phyloP scores from a whole-genome alignment of 1,139 yeast genomes.

The Meyerozyma sp. region DNA sequence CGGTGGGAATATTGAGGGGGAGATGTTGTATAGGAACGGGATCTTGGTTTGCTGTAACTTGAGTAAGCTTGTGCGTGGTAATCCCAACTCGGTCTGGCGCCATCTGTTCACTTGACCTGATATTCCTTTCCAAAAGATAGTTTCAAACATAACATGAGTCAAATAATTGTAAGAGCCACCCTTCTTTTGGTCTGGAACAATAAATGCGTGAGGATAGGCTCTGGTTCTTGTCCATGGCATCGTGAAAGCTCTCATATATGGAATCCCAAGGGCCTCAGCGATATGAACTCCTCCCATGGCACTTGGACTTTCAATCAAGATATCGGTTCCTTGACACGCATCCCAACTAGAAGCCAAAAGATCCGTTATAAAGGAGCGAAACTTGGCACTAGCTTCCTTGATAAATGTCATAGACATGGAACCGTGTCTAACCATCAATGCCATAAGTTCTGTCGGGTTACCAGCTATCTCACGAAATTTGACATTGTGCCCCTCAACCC shows the following conservation, averaged over 20 bases:
- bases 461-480: constrained; percentile 79
- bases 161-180: constrained; percentile 91
- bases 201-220: constrained; percentile 94
- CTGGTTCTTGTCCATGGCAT: constrained; percentile 98
- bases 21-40: constrained; percentile 85
- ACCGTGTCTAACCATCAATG: constrained; percentile 88
- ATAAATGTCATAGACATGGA: constrained; percentile 78
- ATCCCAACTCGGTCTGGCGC: constrained; percentile 63
- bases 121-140: constrained; percentile 90
- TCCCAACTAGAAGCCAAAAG: constrained; percentile 69
- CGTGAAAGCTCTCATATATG: constrained; percentile 91
- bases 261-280: constrained; percentile 85
- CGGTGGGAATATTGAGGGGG: constrained; percentile 86
- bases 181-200: constrained; percentile 87
- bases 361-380: constrained; percentile 76
- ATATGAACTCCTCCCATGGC: constrained; percentile 95
- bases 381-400: constrained; percentile 74
- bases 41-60: constrained; percentile 70
- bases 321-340: constrained; percentile 80
- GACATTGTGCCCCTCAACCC: constrained; percentile 67
- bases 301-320: constrained; percentile 87
- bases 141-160: constrained; percentile 90
- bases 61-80: constrained; percentile 67
- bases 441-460: constrained; percentile 88
- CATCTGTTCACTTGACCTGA: constrained; percentile 84